These are phyloP conservation scores for Epithele typhae DNA, from an alignment of 768 basidiomycete genomes.

Conservation along the genomic window DNA sequence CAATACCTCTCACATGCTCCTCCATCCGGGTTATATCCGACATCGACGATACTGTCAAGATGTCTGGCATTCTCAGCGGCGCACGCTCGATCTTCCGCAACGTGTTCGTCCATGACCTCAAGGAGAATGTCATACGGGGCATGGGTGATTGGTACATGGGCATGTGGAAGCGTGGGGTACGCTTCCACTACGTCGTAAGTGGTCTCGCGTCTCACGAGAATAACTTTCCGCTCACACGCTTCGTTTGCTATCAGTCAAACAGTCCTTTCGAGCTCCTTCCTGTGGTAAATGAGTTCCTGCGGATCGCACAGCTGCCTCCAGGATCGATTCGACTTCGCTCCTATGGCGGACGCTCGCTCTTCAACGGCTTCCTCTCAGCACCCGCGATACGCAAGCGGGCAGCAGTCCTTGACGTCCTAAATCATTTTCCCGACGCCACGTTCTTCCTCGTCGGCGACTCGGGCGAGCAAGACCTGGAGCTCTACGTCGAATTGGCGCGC, in stretches of 20 bases:
- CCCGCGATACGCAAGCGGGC: constrained; percentile 80
- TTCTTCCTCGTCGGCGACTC: constrained; percentile 91
- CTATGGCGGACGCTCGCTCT: constrained; percentile 78
- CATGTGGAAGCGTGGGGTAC: constrained; percentile 67
- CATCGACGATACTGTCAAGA: constrained; percentile 90
- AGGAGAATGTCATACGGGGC: constrained; percentile 74
- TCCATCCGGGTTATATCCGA: constrained; percentile 84
- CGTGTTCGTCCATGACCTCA: constrained; percentile 84
- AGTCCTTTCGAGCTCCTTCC: constrained; percentile 83
- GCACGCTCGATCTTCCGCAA: constrained; percentile 83
- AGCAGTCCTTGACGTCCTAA: constrained; percentile 73
- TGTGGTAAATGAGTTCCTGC: constrained; percentile 71
- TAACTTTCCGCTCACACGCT: constrained; percentile 1
- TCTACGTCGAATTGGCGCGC: constrained; percentile 74
- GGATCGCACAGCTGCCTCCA: constrained; percentile 60
- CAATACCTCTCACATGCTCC: constrained; percentile 48
- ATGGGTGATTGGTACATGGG: constrained; percentile 76
- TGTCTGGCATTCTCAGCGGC: constrained; percentile 72
- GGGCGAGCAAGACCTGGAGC: constrained; percentile 93
- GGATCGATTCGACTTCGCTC: constrained; percentile 82
- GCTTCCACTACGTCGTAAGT: constrained; percentile 88
- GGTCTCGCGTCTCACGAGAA: neutral
- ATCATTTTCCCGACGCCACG: constrained; percentile 64
- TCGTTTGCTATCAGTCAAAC: constrained; percentile 59
- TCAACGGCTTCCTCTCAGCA: constrained; percentile 78